Evolutionary conservation across 257 asterid genomes (phyloP), one percentile per base, ranked within the genome.

Genomic region (Perilla frutescens): DNA sequence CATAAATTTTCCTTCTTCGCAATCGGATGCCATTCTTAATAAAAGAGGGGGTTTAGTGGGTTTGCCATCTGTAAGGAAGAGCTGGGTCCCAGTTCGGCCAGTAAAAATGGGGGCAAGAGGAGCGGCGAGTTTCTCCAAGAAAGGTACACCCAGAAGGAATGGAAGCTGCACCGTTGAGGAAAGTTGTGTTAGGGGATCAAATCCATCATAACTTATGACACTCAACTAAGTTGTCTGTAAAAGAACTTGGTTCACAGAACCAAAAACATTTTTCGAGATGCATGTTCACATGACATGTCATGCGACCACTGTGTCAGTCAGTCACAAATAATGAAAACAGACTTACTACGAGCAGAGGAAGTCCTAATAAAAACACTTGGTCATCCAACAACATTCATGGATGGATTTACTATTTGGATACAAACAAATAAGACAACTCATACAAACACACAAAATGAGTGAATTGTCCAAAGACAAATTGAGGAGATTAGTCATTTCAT

Each of bases 101-200:
- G 87, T 79, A 34, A 90, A 78, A 79, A 90, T 54, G 11, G 89
- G 91, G 79, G 96, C 98, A 68, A 94, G 65, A 43, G 98, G 97
- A 79, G 95, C 93, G 70, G 93, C 98, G 70, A 94, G 85, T 84
- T 88, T 94, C 89, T 94, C 99, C 77, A 94, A 81, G 81, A 94
- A 85, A 59, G 89, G 83, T 55, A 91, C 85, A 37, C 99, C 99
- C 10, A 91, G 72, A 63, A 94, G 97, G 76, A 91, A 87, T 0
- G 99, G 99, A 79, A 94, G 96, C 99, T 94, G 87, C 76, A 82
- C 37, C 79, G 65, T 61, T 54, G 70, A 77, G 84, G 77, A 79
- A 76, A 68, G 74, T 75, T 45, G 80, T 81, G 82, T 81, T 79
- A 73, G 81, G 87, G 83, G 60, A 74, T 86, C 85, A 79, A 83